Percentiles rank a stretch among this genome's conserved stretches.
phyloP scores from a whole-genome alignment of 2,329 filamentous ascomycete genomes.

The Pestalotiopsis sp. region DNA sequence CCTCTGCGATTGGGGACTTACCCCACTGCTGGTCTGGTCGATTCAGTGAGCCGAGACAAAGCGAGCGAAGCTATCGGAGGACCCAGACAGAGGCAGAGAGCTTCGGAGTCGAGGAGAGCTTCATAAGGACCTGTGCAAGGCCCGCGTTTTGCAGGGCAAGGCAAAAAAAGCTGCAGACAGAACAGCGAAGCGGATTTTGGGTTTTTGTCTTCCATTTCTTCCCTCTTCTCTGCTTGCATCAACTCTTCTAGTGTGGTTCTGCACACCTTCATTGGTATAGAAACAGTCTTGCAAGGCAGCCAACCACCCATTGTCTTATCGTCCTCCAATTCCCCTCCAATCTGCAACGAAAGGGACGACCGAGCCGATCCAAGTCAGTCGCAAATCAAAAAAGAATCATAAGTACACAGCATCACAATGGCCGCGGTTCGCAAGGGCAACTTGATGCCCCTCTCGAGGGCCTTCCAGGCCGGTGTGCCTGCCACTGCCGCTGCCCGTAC shows the following conservation, averaged over 20 bases:
- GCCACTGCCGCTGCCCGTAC: background rate
- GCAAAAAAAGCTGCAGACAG: background rate
- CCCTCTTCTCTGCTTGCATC: background rate
- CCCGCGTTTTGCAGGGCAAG: background rate
- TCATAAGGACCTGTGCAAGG: background rate
- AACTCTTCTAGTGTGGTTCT: background rate
- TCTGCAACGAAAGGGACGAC: background rate
- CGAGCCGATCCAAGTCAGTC: background rate
- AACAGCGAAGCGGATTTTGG: background rate
- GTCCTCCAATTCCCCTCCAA: background rate
- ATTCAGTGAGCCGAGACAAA: conserved; percentile 18
- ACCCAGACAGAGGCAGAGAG: background rate
- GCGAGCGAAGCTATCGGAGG: conserved; percentile 21
- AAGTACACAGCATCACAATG: conserved; percentile 19
- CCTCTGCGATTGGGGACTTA: background rate
- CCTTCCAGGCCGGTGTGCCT: conserved; percentile 20
- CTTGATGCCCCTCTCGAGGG: conserved; percentile 20
- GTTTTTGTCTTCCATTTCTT: background rate
- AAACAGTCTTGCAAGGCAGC: background rate
- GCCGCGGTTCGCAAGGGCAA: conserved; percentile 22
- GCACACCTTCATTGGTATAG: background rate
- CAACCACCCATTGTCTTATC: background rate
- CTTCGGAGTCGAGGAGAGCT: background rate
- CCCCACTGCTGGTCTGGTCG: background rate
- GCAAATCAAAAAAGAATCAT: background rate